Evolutionary conservation across 345 rosid species (phyloP), one percentile per base, ranked within the genome.

Genomic region (Arabis alpina): DNA sequence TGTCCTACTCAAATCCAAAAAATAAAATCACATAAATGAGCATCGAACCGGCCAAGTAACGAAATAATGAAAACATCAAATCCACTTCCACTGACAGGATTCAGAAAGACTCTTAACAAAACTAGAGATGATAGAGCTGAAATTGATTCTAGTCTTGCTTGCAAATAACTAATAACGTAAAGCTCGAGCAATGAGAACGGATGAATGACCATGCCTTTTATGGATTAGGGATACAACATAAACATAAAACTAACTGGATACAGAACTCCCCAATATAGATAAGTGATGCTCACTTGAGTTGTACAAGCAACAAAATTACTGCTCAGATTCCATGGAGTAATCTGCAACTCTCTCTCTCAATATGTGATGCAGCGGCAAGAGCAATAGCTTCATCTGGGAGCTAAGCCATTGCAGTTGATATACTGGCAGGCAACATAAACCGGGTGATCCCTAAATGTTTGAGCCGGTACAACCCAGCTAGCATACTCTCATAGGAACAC

Each of bases 401-500:
- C 77, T 89, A 97, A 81, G 89, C 87, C 93, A 85, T 75, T 68
- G 99, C 97, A 50, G 80, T 79, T 49, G 97, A 87, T 72, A 91
- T 80, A 68, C 88, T 85, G 73, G 89, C 80, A 51, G 94, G 97
- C 44, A 81, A 80, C 40, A 90, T 87, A 32, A 91, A 77, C 58
- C 83, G 86, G 9, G 87, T 83, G 69, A 94, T 94, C 72, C 99
- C 99, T 79, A 88, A 81, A 82, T 89, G 96, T 76, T 89, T 94
- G 66, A 94, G 93, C 77, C 83, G 89, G 77, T 88, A 89, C 36
- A 89, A 72, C 77, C 93, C 99, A 82, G 99, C 97, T 72, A 66
- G 92, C 97, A 94, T 94, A 76, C 99, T 94, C 82, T 94, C 99
- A 76, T 88, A 88, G 61, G 95, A 85, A 77, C 97, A 91, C 30